Base-by-base conservation (phyloP, 257 asterid genomes). In the Primulina tabacum region DNA sequence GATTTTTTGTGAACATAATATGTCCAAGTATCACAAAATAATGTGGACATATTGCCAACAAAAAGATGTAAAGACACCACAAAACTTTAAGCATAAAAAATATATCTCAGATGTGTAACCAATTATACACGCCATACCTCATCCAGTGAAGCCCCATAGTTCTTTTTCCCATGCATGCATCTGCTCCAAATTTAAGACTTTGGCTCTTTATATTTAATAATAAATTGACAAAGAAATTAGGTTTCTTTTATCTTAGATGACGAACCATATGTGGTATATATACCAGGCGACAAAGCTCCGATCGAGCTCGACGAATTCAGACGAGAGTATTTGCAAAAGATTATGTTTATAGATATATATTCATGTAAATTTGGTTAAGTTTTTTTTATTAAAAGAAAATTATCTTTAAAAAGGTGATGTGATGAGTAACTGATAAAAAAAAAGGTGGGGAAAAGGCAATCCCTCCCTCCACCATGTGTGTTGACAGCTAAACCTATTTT, bases 161-260 rank as follows among this genome's bases (percentile, higher is more conserved):
- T 55, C 62, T 63, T 64, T 63, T 7, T 21, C 75, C 77, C 75
- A 71, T 82, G 71, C 89, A 82, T 79, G 85, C 77, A 79, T 80
- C 71, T 73, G 64, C 76, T 64, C 72, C 12, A 57, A 76, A 33
- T 33, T 33, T 4, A 62, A 67, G 21, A 59, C 60, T 40, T 75
- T 79, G 75, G 57, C 78, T 34, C 65, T 69, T 69, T 60, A 73
- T 68, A 5, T 30, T 33, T 52, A 17, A 28, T 11, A 17, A 59
- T 10, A 24, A n/a, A 5, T n/a, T 8, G 21, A 59, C 14, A 59
- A 59, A 20, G 6, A 57, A 18, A 5, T 1, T 17, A 5, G 37
- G 32, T 9, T 60, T 60, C 64, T 14, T 17, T 10, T 4, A 6
- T 26, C 4, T 2, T 16, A 53, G 68, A 38, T n/a, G 29, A 58